Evolutionary conservation across 768 basidiomycete genomes (phyloP).

Genomic region (Suillus clintonianus): DNA sequence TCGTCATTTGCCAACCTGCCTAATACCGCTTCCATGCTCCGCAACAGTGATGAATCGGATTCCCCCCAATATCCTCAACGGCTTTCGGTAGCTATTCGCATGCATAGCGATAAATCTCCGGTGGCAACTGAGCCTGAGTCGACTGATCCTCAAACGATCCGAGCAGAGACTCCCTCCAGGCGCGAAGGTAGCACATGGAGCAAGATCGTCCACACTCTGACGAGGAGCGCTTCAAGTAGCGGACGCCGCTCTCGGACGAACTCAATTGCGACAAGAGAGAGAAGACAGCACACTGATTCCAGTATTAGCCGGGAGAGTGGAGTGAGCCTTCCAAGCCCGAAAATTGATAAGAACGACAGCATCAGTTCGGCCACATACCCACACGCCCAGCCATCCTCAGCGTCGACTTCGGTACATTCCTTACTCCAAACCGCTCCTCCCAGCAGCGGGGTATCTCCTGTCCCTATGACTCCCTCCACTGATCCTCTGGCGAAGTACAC

Average conservation of each 20-base stretch:
- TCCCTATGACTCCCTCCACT: conserved; percentile 70
- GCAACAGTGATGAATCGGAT: conserved; percentile 47
- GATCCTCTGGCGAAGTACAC: conserved; percentile 71
- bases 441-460: conserved; percentile 69
- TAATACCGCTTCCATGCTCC: conserved; percentile 40
- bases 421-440: conserved; percentile 55
- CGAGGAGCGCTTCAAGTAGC: conserved; percentile 60
- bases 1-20: conserved; percentile 49
- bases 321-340: conserved; percentile 64
- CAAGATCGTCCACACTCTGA: conserved; percentile 68
- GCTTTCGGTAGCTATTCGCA: conserved; percentile 63
- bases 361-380: conserved; percentile 35
- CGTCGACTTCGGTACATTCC: conserved; percentile 63
- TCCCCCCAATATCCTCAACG: conserved; percentile 63
- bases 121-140: conserved; percentile 48
- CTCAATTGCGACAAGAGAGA: conserved; percentile 66
- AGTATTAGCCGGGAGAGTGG: conserved; percentile 77
- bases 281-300: conserved; percentile 71
- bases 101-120: conserved; percentile 62
- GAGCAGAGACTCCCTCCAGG: conserved; percentile 51
- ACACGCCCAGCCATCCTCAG: conserved; percentile 63
- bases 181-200: conserved; percentile 71
- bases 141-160: conserved; percentile 46
- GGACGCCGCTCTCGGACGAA: conserved; percentile 82
- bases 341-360: conserved; percentile 53